These are phyloP conservation scores for Fomitopsis serialis DNA, from an alignment of 768 basidiomycete species.

Conservation along the genomic window DNA sequence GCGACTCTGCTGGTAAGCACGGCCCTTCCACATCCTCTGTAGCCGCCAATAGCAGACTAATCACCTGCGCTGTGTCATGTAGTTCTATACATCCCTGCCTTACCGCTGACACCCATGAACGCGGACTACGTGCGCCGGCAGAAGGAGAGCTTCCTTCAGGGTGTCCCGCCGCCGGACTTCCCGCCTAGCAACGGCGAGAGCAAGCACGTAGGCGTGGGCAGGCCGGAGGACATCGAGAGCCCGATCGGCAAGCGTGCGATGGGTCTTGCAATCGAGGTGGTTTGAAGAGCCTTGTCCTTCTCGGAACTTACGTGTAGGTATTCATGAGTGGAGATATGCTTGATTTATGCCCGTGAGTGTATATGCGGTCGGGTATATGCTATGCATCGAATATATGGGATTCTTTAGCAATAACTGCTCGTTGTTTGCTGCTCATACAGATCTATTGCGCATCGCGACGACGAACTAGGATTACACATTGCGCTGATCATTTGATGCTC, in stretches of 20 bases:
- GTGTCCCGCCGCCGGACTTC: slow-evolving; percentile 70
- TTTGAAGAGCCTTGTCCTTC: slow-evolving; percentile 7
- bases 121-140: slow-evolving; percentile 57
- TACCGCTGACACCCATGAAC: slow-evolving; percentile 61
- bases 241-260: slow-evolving; percentile 35
- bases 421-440: too few species aligned
- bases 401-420: too few species aligned
- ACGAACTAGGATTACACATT: too few species aligned
- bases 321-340: too few species aligned
- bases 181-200: slow-evolving; percentile 40
- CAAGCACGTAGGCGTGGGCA: slow-evolving; percentile 34
- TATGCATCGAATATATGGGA: too few species aligned
- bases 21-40: neutral
- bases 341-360: too few species aligned
- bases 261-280: slow-evolving; percentile 32
- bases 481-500: neutral
- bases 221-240: slow-evolving; percentile 31
- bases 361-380: too few species aligned
- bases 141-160: slow-evolving; percentile 52
- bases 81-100: slow-evolving; percentile 80
- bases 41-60: neutral
- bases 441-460: too few species aligned
- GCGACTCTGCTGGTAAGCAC: slow-evolving; percentile 50
- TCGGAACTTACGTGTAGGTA: too few species aligned
- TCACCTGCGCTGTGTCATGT: slow-evolving; percentile 3